A percentile compares a stretch with the other conserved stretches of the same genome.
Conservation (phyloP, 1,284 basidiomycete species). For the Malassezia furfur region DNA sequence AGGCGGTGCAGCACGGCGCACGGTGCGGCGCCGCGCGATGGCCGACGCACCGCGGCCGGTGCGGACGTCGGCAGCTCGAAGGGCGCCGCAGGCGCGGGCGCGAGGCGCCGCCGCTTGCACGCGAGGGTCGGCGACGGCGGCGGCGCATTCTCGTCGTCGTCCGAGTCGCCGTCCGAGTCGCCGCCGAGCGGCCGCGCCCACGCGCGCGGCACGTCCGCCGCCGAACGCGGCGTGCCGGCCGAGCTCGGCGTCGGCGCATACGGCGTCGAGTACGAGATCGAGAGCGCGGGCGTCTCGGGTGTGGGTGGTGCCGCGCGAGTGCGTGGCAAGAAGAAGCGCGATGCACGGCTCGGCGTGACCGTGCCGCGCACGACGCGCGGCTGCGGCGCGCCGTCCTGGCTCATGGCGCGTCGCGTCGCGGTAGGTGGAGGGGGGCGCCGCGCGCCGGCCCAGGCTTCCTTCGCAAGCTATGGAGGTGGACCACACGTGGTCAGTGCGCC, state of each 20-base stretch:
- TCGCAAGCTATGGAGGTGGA: neutral
- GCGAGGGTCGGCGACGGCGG: constrained; percentile 6
- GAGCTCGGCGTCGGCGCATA: neutral
- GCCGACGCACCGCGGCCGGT: neutral
- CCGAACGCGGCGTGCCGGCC: neutral
- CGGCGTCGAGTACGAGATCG: constrained; percentile 6
- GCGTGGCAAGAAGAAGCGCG: constrained; percentile 16
- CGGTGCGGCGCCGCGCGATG: neutral
- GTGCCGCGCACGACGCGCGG: constrained; percentile 11
- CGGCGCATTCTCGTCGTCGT: neutral
- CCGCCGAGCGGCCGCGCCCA: neutral
- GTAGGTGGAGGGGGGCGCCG: neutral
- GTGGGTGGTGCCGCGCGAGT: neutral
- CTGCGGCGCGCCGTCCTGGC: neutral
- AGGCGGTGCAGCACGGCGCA: neutral
- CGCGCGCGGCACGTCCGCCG: neutral
- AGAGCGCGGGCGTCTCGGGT: neutral
- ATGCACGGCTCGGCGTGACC: constrained; percentile 16
- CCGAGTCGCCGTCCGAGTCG: neutral
- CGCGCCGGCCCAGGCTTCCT: too few species aligned
- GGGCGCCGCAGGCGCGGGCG: neutral
- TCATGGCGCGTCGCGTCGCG: neutral
- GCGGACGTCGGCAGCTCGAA: neutral
- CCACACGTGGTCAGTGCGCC: neutral
- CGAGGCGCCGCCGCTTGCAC: neutral